Evolutionary conservation across 1,139 yeast species (phyloP).

Genomic region (Lodderomyces orthopsilosis): DNA sequence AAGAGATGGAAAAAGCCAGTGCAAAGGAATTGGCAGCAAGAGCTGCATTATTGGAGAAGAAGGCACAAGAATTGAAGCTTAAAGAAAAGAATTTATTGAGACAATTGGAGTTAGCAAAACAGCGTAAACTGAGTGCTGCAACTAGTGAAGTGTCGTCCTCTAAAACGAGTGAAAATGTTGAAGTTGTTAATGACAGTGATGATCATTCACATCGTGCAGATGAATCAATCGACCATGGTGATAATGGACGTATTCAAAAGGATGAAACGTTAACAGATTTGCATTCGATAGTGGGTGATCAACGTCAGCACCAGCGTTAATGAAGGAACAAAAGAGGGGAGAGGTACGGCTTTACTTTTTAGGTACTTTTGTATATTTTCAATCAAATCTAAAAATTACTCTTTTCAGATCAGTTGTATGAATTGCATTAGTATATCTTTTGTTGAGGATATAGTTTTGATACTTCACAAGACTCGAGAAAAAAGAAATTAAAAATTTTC

Average conservation of each 20-base stretch:
- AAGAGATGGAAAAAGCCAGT: conserved; percentile 73
- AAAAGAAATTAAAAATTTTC: too few species aligned
- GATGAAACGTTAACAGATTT: conserved; percentile 56
- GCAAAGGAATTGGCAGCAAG: conserved; percentile 69
- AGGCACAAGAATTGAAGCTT: conserved; percentile 69
- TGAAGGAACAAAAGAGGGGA: not conserved
- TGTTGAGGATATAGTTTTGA: too few species aligned
- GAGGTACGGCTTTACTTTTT: too few species aligned
- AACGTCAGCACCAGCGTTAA: conserved; percentile 6
- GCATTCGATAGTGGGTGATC: conserved; percentile 36
- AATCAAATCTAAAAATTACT: not conserved
- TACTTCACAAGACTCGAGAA: not conserved
- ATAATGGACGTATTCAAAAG: conserved; percentile 20
- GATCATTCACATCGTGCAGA: conserved; percentile 1
- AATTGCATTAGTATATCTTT: too few species aligned
- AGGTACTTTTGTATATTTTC: not conserved
- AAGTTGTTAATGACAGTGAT: conserved; percentile 4
- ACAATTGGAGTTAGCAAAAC: conserved; percentile 24
- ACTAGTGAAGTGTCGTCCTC: not conserved
- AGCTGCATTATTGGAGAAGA: conserved; percentile 73
- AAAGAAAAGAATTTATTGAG: conserved; percentile 56
- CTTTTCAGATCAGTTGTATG: too few species aligned
- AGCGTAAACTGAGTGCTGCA: conserved; percentile 6
- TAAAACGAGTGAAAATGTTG: conserved; percentile 6
- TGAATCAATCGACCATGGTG: conserved; percentile 6